Conservation (phyloP, 352 stramenopile genomes). For the Plasmopara muralis region DNA sequence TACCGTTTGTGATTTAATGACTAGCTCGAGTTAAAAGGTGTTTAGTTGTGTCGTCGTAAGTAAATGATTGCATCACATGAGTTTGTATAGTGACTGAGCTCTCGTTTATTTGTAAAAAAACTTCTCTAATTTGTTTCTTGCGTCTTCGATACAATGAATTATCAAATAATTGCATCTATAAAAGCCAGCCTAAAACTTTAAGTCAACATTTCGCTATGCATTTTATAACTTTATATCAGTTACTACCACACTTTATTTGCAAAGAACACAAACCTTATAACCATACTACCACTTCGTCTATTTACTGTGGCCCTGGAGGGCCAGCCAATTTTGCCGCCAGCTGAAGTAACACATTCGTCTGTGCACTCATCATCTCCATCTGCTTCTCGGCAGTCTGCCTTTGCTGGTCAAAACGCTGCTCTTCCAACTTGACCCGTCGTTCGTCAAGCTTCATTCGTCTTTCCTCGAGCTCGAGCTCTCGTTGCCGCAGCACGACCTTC, state of each 20-base stretch:
- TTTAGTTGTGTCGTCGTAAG: too few species aligned
- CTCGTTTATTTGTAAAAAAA: too few species aligned
- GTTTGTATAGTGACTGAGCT: too few species aligned
- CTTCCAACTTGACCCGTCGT: constrained; percentile 5
- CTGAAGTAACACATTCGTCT: constrained; percentile 24
- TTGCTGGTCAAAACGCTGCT: constrained; percentile 24
- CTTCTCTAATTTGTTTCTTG: too few species aligned
- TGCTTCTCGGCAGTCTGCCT: constrained; percentile 18
- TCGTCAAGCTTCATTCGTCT: constrained; percentile 11
- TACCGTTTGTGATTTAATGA: background rate
- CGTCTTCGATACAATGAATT: too few species aligned
- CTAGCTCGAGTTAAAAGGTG: too few species aligned
- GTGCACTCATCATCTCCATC: constrained; percentile 23
- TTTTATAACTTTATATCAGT: background rate
- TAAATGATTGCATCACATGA: too few species aligned
- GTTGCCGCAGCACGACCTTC: constrained; percentile 17
- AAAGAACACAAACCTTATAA: background rate
- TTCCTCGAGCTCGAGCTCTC: constrained; percentile 18
- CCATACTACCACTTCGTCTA: background rate
- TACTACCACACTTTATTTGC: background rate
- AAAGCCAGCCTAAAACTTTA: too few species aligned
- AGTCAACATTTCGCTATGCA: too few species aligned
- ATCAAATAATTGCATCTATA: too few species aligned
- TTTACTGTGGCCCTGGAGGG: background rate
- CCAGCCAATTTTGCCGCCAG: constrained; percentile 17